These are phyloP conservation scores for Neurospora sp. DNA, from an alignment of 495 filamentous ascomycete species.

Conservation along the genomic window DNA sequence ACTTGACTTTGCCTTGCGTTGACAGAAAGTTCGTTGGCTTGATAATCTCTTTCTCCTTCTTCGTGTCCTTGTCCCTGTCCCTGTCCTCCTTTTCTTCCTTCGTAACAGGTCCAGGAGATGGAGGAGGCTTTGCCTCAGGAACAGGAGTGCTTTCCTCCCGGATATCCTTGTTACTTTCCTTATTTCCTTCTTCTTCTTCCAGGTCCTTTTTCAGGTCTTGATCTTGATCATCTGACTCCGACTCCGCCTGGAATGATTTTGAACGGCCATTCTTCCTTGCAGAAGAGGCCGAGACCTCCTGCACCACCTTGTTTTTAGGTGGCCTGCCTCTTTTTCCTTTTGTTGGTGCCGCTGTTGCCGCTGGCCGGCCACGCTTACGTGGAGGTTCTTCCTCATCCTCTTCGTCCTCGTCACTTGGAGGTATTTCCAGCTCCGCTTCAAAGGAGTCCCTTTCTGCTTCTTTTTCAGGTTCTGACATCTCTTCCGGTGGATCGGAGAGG, in stretches of 20 bases:
- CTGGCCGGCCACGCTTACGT: neutral
- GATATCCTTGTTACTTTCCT: neutral
- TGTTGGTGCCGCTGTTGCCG: neutral
- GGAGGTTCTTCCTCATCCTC: neutral
- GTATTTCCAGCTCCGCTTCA: neutral
- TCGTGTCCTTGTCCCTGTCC: neutral
- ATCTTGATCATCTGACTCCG: neutral
- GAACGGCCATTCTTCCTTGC: neutral
- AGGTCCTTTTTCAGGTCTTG: neutral
- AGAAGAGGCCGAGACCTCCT: neutral
- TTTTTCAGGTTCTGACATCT: neutral
- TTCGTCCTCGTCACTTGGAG: neutral
- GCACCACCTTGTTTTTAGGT: neutral
- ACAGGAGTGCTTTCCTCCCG: neutral
- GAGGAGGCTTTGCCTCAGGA: neutral
- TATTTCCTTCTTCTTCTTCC: neutral
- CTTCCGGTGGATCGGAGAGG: neutral
- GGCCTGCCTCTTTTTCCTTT: neutral
- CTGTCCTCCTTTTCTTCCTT: neutral
- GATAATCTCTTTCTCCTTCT: neutral
- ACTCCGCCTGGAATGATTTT: neutral
- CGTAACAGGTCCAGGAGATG: neutral
- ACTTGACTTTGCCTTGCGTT: conserved; percentile 6
- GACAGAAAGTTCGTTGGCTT: neutral
- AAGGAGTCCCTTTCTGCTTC: neutral